Evolutionary conservation across 805 yeast genomes (phyloP).

Genomic region (Pichia thaimueangensis): DNA sequence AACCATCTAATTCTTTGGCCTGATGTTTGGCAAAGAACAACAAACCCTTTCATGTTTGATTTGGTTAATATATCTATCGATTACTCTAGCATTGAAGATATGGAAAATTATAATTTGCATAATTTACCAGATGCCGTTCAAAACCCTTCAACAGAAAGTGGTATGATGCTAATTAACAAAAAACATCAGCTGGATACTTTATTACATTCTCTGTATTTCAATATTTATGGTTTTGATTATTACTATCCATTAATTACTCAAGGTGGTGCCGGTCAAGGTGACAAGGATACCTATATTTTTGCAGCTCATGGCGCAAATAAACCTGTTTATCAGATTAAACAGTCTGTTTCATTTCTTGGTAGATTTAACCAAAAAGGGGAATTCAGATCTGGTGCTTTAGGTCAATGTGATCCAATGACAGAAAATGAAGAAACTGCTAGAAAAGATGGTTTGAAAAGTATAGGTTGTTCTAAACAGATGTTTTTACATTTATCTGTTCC

Average conservation of each 20-base stretch:
- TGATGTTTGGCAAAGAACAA: conserved; percentile 65
- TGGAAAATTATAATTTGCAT: conserved; percentile 41
- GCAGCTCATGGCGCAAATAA: conserved; percentile 45
- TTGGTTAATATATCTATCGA: conserved; percentile 12
- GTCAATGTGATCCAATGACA: conserved; percentile 38
- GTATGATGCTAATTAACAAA: conserved; percentile 59
- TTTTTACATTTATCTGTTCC: conserved; percentile 62
- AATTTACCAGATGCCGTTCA: conserved; percentile 60
- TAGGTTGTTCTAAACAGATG: conserved; percentile 22
- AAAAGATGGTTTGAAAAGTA: conserved; percentile 11
- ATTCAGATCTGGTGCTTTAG: conserved; percentile 37
- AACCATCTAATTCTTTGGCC: conserved; percentile 56
- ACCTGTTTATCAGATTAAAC: conserved; percentile 42
- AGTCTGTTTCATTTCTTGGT: conserved; percentile 47
- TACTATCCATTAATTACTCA: conserved; percentile 65
- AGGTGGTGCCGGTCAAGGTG: conserved; percentile 74
- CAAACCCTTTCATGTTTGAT: conserved; percentile 52
- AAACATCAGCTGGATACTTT: conserved; percentile 47
- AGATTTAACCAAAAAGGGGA: conserved; percentile 29
- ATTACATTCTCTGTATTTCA: conserved; percentile 55
- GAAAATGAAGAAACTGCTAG: conserved; percentile 23
- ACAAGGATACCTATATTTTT: conserved; percentile 67
- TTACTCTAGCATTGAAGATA: conserved; percentile 2
- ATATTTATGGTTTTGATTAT: conserved; percentile 54
- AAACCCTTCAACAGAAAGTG: conserved; percentile 64